Percentiles rank a stretch among this genome's conserved stretches.
Conservation (phyloP, 768 basidiomycete species). For the Kwoniella bestiolae region DNA sequence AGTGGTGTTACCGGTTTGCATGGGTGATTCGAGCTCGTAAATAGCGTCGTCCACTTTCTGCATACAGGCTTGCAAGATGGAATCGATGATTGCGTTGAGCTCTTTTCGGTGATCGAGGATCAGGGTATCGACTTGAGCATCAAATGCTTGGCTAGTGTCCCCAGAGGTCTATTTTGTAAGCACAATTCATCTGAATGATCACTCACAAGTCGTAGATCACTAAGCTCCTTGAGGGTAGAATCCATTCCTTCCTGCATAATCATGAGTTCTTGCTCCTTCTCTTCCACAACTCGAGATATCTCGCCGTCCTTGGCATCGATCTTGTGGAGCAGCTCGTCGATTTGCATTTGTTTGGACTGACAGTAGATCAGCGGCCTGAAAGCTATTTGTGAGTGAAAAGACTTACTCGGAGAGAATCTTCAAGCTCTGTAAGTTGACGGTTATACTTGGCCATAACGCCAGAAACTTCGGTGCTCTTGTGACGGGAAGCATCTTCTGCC, state of each 20-base stretch:
- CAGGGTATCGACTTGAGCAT: slow-evolving; percentile 95
- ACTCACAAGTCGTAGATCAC: slow-evolving; percentile 80
- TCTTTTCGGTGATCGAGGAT: slow-evolving; percentile 97
- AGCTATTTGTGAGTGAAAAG: neutral
- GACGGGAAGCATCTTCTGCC: slow-evolving; percentile 88
- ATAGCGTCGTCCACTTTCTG: slow-evolving; percentile 96
- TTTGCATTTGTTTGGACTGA: slow-evolving; percentile 92
- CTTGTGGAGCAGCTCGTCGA: slow-evolving; percentile 86
- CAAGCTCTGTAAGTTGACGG: slow-evolving; percentile 92
- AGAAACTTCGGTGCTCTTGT: slow-evolving; percentile 92
- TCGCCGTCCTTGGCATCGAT: slow-evolving; percentile 75
- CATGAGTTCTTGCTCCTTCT: slow-evolving; percentile 95
- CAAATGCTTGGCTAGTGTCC: slow-evolving; percentile 83
- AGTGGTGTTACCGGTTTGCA: slow-evolving; percentile 89
- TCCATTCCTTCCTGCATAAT: slow-evolving; percentile 97
- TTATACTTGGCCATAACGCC: slow-evolving; percentile 89
- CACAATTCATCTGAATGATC: neutral
- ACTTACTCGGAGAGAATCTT: slow-evolving; percentile 86
- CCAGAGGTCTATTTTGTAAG: slow-evolving; percentile 70
- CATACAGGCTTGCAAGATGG: slow-evolving; percentile 92
- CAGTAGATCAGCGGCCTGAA: slow-evolving; percentile 19
- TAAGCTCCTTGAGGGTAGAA: slow-evolving; percentile 81
- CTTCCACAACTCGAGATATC: slow-evolving; percentile 80
- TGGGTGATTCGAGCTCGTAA: slow-evolving; percentile 95
- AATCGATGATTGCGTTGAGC: slow-evolving; percentile 96